Base-by-base conservation (phyloP, 2,329 filamentous ascomycete species). In the Coleophoma crateriformis region DNA sequence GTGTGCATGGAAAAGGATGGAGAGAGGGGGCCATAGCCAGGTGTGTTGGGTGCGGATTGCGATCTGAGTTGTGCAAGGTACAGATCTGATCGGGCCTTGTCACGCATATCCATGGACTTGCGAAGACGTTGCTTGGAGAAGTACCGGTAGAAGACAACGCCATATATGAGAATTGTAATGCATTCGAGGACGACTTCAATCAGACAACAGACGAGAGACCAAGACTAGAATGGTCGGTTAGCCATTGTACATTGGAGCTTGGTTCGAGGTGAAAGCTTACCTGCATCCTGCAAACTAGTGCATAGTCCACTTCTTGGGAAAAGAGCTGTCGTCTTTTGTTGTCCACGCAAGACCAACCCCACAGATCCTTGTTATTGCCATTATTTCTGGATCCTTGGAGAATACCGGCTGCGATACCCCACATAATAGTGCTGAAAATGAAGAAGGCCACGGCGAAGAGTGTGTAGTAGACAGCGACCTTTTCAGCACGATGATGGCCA, bases 311-410 rank as follows among this genome's bases (percentile, higher is more conserved):
- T 61, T 94, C 84, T 50, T 91, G 76, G 54, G 82, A 66, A 67
- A 92, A 97, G 47, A 96, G 73, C 46, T 90, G 71, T 49, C 84
- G 74, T 53, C 92, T 84, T 57, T 85, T 82, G 68, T 96, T 97
- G 62, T 95, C 80, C 50, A 91, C 86, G 68, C 94, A 99, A n/a
- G 90, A 83, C 94, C 94, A 99, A 52, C 92, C 91, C 94, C 94
- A 99, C 69, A 99, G 81, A 68, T 99, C 94, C 69, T 96, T 83
- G 63, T 87, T 88, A 56, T 81, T 73, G 64, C 81, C 82, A 64
- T 79, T 87, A 61, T 82, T 79, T 66, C 85, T 87, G 50, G 83
- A 82, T 61, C 87, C 81, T 66, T 97, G 90, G 61, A 96, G 81
- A 50, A 96, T 72, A 51, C 85, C 89, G 37, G 91, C 91, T 33